Conservation (phyloP, 768 basidiomycete genomes). For the Auricularia heimuer region DNA sequence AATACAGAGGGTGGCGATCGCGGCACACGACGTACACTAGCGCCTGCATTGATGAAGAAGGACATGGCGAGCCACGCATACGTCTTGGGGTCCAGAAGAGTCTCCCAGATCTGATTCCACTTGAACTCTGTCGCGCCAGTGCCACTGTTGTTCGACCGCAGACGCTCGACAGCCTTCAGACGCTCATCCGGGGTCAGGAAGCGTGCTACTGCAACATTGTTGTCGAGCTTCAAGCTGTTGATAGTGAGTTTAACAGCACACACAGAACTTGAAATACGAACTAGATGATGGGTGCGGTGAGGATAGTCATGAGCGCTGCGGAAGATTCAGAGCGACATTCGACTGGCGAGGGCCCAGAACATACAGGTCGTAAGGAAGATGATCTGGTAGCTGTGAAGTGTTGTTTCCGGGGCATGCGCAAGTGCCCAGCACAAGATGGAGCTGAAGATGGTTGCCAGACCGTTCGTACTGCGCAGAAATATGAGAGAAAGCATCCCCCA, state of each 20-base stretch:
- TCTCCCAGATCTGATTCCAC: conserved; percentile 33
- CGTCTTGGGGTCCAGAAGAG: conserved; percentile 30
- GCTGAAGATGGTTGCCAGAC: conserved; percentile 14
- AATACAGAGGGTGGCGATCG: conserved; percentile 6
- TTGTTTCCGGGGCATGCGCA: conserved; percentile 25
- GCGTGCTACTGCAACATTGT: conserved; percentile 23
- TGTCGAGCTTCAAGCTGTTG: conserved; percentile 16
- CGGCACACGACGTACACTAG: conserved; percentile 16
- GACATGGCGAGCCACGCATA: conserved; percentile 34
- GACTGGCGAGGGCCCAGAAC: not conserved
- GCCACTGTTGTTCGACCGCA: conserved; percentile 34
- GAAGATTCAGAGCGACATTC: too few relatives aligned
- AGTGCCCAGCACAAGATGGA: conserved; percentile 34
- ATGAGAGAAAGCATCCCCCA: not conserved
- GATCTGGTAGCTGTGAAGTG: conserved; percentile 17
- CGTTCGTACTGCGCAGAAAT: conserved; percentile 1
- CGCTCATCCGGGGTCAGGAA: conserved; percentile 34
- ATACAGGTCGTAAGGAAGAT: conserved; percentile 28
- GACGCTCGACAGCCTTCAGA: conserved; percentile 32
- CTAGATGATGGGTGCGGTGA: conserved; percentile 28
- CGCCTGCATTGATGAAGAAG: conserved; percentile 30
- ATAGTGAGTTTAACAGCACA: not conserved
- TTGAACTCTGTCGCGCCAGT: conserved; percentile 38
- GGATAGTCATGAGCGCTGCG: conserved; percentile 29
- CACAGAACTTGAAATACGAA: conserved; percentile 11